Base-by-base conservation (phyloP, 768 basidiomycete genomes). In the Russula virescens region DNA sequence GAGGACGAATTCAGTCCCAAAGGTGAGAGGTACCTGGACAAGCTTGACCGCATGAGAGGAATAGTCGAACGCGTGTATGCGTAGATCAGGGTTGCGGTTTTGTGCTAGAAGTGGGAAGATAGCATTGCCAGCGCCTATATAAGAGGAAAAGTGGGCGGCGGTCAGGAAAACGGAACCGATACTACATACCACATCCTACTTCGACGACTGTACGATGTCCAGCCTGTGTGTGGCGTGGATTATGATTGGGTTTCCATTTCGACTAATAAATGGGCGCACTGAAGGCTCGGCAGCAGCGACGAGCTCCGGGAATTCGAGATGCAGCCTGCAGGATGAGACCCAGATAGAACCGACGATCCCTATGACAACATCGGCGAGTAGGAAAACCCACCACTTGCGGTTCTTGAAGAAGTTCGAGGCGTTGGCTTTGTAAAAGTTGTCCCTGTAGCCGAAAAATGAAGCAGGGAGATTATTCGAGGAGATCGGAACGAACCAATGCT, bases 251-350 rank as follows among this genome's bases (percentile, higher is more conserved):
- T 51, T 42, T 51, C 40, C 19, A n/a, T 21, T 14, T 14, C 6
- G 38, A 48, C 35, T 13, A 58, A 57, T 6, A 38, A 9, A 25
- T 21, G 16, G 21, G 54, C 55, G 49, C 38, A 66, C 61, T 47
- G 65, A 61, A 14, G 35, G n/a, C 65, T 85, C 78, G 14, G 88
- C 81, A 1, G 88, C 87, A 13, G 79, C 79, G 26, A 89, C 76
- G 23, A 98, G 80, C 69, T 98, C 94, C 0, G 90, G 91, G 69
- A 98, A 98, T 73, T 99, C 97, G n/a, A 91, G 84, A 68, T 90
- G 84, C 34, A 98, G 78, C 96, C 88, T 90, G 66, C 5, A 34
- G 25, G 6, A 25, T 42, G 10, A n/a, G 21, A 40, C 38, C 11
- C 9, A 6, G 11, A 40, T 16, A 10, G 53, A 31, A 43, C 18